Base-by-base conservation (phyloP, 208 protist species). In the Leishmania guyanensis region DNA sequence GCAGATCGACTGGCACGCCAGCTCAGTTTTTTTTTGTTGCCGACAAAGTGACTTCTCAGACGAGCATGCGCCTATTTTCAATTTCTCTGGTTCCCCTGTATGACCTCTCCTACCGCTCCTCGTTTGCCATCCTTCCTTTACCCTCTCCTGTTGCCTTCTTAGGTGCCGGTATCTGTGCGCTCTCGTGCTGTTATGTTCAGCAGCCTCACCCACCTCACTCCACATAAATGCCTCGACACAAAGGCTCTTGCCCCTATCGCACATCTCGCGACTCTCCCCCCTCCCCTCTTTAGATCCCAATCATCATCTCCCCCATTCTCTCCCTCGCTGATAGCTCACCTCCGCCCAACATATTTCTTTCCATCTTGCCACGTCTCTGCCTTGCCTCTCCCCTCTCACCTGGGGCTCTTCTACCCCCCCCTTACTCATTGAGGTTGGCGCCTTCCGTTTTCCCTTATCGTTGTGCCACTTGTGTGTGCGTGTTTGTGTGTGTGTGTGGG, bases 71-170 rank as follows among this genome's bases (percentile, higher is more conserved):
- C 26, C 8, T 64, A 17, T 29, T 22, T 29, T 64, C 58, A 17
- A 29, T 64, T 22, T 22, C 10, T 64, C 5, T 29, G 14, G 9
- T 29, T 29, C 9, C 16, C 58, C 9, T 33, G 58, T 33, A 6
- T 64, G 58, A 33, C 26, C 16, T 64, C 43, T 26, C 36, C 39
- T 5, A 36, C 69, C 29, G 16, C 39, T 29, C 46, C 26, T 73
- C 68, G n/a, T 29, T 36, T 54, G 46, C 46, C 64, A 17, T 26
- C 39, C 10, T 3, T 51, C 43, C 46, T 54, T 73, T 20, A 68
- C 75, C 81, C 68, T 82, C 79, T 83, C 22, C 53, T 29, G 36
- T 54, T 77, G 48, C 62, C 46, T 78, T 50, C 83, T 77, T 79
- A 70, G 14, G 36, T 33, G 51, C 58, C 46, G 33, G 54, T 36